Base-by-base conservation (phyloP, 257 asterid genomes). In the Craterostigma plantagineum region DNA sequence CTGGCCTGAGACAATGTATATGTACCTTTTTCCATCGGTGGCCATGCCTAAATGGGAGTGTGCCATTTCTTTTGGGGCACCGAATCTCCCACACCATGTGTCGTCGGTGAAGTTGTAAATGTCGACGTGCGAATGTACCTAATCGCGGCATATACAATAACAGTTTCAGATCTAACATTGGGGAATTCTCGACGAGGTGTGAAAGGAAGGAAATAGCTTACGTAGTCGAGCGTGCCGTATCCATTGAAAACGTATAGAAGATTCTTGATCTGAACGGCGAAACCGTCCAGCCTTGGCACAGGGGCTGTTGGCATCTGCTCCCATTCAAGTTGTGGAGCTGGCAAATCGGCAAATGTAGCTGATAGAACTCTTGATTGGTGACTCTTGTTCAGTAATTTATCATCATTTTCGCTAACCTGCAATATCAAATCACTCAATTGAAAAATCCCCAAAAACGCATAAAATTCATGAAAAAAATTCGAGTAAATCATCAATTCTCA, bases 31-130 rank as follows among this genome's bases (percentile, higher is more conserved):
- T 33, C 93, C 94, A 69, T 86, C 91, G 3, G 94, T 77, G 18
- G 65, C 94, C 97, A 81, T 81, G 43, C 97, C 97, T 66, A 86
- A 73, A 68, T 86, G 97, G 2, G 96, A 85, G 69, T 86, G 94
- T 0, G 93, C 97, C 97, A 86, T 86, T 56, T 86, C 76, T 62
- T 81, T 78, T n/a, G 97, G 97, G 94, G 78, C 78, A 50, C 75
- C 92, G 36, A 86, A 86, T 67, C 87, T 73, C 55, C 69, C 93
- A 37, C 92, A 91, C 96, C 96, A 86, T 2, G 92, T 66, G 65
- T 86, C 71, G 56, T 76, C 73, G 1, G 93, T 71, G 63, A 86
- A 86, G 61, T 78, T 86, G 77, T 75, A 86, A 48, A 81, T 48
- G 56, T 81, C 92, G 51, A 86, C 96, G 61, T 86, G 93, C 53